A percentile compares a stretch with the other conserved stretches of the same genome.
Evolutionary conservation across 208 protist genomes (phyloP).

Genomic region (Trypanosomatidae sp.): DNA sequence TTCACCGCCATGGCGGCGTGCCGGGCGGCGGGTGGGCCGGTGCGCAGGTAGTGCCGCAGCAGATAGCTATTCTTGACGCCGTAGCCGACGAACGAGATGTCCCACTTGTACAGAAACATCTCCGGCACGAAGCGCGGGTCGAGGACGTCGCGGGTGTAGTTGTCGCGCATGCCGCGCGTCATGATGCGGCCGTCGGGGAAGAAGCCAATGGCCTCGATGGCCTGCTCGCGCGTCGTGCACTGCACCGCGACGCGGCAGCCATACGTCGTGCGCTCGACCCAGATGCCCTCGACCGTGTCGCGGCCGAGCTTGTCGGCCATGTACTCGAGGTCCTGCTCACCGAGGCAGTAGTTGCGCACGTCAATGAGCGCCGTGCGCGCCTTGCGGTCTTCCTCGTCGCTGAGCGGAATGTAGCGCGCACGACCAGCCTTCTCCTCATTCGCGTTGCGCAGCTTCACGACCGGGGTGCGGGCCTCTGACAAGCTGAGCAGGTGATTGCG

Average conservation of each 20-base stretch:
- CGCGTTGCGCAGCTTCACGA: conserved; percentile 67
- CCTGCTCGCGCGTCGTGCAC: conserved; percentile 56
- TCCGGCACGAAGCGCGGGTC: conserved; percentile 73
- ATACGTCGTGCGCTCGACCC: conserved; percentile 78
- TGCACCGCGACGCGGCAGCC: conserved; percentile 75
- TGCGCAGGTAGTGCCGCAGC: conserved; percentile 72
- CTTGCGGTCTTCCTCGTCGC: conserved; percentile 73
- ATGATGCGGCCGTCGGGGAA: conserved; percentile 82
- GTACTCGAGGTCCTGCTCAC: conserved; percentile 67
- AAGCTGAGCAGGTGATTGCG: conserved; percentile 55
- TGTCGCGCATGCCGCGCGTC: conserved; percentile 74
- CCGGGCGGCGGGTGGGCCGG: conserved; percentile 31
- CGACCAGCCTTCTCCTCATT: conserved; percentile 76
- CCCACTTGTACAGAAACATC: conserved; percentile 86
- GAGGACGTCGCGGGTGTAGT: conserved; percentile 80
- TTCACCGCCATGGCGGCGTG: conserved; percentile 80
- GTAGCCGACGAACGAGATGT: conserved; percentile 83
- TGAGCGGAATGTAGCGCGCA: conserved; percentile 61
- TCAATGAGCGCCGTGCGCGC: conserved; percentile 74
- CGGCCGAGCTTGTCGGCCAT: conserved; percentile 66
- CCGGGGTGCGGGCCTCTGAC: conserved; percentile 72
- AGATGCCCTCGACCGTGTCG: conserved; percentile 71
- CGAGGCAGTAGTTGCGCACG: conserved; percentile 53
- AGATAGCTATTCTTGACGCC: conserved; percentile 87
- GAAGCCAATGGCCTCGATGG: conserved; percentile 78